Evolutionary conservation across 2,329 filamentous ascomycete species (phyloP), one percentile per base, ranked within the genome.

Genomic region (Hypoxylon sp.): DNA sequence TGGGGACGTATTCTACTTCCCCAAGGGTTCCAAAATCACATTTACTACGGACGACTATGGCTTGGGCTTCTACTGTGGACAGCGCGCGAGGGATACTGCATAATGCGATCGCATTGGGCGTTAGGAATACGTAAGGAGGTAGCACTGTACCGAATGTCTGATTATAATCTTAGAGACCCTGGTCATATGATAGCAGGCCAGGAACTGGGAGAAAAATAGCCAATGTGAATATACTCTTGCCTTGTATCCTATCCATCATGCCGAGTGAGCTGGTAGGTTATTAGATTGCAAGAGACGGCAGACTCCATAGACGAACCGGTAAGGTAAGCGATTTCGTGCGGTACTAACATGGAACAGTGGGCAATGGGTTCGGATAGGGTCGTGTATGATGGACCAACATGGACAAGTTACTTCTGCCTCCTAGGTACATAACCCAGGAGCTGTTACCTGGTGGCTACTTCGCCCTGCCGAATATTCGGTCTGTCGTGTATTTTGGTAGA

Each of bases 1-100:
- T 6, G 88, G 88, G 0, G 88, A 90, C 71, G 84, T 88, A 43
- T 88, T 90, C 65, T 86, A 85, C 71, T 89, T 89, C 69, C 86
- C 86, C 60, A 86, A 84, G 72, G 87, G 87, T 1, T 72, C 80
- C 1, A 87, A 81, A 58, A 88, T 90, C 65, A 88, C 86, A 0
- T 90, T 90, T 61, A 82, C 79, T 2, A 88, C 86, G 9, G 77
- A 80, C 29, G 79, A 82, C 56, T 85, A 83, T 65, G 86, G 86
- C 0, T 71, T 88, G 66, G 86, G 81, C 1, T 88, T 88, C 65
- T 89, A 79, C 68, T 70, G 70, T 21, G 79, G 79, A 1, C 76
- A 78, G 65, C 69, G 77, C 43, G 74, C 75, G 59, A 67, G 73
- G 35, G 64, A 64, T 20, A 48, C 23, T 11, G 67, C 64, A 10